phyloP scores from a whole-genome alignment of 257 asterid species.

The Solanum chmielewskii region DNA sequence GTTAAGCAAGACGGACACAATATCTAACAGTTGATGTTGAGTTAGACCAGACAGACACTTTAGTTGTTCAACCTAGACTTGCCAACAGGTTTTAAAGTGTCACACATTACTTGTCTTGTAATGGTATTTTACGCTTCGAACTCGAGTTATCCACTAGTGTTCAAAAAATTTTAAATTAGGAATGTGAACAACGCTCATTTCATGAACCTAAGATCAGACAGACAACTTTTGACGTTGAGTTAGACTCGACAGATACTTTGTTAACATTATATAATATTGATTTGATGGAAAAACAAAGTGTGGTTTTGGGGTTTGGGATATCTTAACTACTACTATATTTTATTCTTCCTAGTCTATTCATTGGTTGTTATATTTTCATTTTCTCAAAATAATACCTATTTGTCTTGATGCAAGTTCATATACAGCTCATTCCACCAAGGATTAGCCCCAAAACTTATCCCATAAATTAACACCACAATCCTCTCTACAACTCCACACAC shows the following conservation, averaged over 20 bases:
- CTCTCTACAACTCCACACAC: background rate
- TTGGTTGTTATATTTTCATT: slow-evolving; percentile 9
- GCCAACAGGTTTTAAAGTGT: background rate
- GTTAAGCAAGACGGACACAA: too few relatives aligned
- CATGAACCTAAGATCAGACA: background rate
- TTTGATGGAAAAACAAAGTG: background rate
- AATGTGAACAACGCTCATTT: background rate
- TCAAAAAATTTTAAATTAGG: background rate
- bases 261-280: background rate
- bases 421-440: slow-evolving; percentile 63
- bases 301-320: background rate
- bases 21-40: too few relatives aligned
- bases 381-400: background rate
- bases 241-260: too few relatives aligned
- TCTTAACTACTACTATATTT: background rate
- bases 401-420: slow-evolving; percentile 15
- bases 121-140: too few relatives aligned
- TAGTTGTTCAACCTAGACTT: background rate
- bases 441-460: slow-evolving; percentile 16
- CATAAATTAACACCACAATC: slow-evolving; percentile 6
- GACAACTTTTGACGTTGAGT: background rate
- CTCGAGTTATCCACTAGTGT: background rate
- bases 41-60: too few relatives aligned
- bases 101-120: background rate
- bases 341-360: background rate